Percentiles rank a stretch among this genome's conserved stretches.
These are phyloP conservation scores for Aspergillus pseudoterreus DNA, from an alignment of 2,329 filamentous ascomycete genomes.

Conservation along the genomic window DNA sequence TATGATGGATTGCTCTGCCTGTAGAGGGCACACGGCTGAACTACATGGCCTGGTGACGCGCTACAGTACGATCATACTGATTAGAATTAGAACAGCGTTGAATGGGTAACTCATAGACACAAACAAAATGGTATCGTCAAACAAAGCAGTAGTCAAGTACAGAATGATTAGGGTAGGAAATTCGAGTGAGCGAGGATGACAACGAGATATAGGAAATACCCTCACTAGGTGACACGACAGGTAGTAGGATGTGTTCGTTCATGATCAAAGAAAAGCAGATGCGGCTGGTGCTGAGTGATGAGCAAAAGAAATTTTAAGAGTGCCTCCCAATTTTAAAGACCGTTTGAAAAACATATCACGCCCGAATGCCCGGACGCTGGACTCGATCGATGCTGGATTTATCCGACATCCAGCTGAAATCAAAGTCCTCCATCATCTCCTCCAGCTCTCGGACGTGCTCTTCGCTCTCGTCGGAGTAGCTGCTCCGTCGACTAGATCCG, in stretches of 20 bases:
- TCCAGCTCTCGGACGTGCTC: conserved; percentile 26
- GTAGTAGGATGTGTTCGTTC: too few relatives aligned
- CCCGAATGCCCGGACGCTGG: background rate
- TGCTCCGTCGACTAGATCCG: conserved; percentile 24
- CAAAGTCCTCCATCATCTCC: conserved; percentile 30
- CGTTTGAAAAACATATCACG: background rate
- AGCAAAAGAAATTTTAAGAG: background rate
- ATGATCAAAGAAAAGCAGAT: too few relatives aligned
- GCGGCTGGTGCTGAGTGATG: background rate
- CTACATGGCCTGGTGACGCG: too few relatives aligned
- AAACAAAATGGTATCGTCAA: conserved; percentile 21
- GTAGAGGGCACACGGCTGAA: too few relatives aligned
- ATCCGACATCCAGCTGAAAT: conserved; percentile 30
- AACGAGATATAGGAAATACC: background rate
- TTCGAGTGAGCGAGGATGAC: background rate
- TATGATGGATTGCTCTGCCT: too few relatives aligned
- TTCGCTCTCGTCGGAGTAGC: conserved; percentile 22
- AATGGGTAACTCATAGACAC: background rate
- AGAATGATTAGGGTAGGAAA: background rate
- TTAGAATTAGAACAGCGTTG: too few relatives aligned
- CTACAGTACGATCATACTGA: background rate
- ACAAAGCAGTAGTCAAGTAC: conserved; percentile 4
- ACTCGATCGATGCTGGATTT: conserved; percentile 8
- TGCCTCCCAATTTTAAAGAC: background rate
- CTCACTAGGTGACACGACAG: background rate